phyloP scores from a whole-genome alignment of 768 basidiomycete genomes.

The Mycena latifolia region DNA sequence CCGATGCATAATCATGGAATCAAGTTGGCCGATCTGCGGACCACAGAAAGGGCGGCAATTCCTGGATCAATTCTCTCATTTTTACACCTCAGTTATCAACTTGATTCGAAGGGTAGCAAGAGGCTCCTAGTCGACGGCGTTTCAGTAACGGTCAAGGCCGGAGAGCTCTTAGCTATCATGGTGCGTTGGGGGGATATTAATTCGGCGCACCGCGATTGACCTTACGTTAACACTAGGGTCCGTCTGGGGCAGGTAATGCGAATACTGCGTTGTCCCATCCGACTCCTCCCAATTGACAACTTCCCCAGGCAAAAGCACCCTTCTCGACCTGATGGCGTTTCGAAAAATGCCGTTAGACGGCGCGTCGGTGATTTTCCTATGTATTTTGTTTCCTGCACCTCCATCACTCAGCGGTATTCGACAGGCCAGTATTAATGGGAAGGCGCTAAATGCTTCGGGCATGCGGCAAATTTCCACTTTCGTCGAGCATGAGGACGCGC shows the following conservation, averaged over 20 bases:
- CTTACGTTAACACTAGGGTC: slow-evolving; percentile 46
- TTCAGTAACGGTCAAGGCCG: slow-evolving; percentile 52
- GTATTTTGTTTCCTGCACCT: neutral
- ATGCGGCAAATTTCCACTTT: slow-evolving; percentile 61
- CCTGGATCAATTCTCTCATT: slow-evolving; percentile 35
- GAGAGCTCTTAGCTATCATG: slow-evolving; percentile 57
- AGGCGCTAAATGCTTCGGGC: slow-evolving; percentile 37
- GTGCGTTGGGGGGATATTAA: slow-evolving; percentile 37
- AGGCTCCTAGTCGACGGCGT: slow-evolving; percentile 55
- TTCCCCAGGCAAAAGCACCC: slow-evolving; percentile 55
- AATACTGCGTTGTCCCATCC: neutral
- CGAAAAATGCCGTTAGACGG: slow-evolving; percentile 48
- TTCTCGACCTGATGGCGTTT: slow-evolving; percentile 60
- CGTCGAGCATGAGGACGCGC: slow-evolving; percentile 73
- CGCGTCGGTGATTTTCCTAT: slow-evolving; percentile 42
- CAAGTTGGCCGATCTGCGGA: too few species aligned
- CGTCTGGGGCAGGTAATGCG: slow-evolving; percentile 54
- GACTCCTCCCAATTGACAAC: neutral
- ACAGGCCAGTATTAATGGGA: slow-evolving; percentile 50
- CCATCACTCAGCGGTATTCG: neutral
- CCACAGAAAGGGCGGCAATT: too few species aligned
- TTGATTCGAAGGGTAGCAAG: slow-evolving; percentile 39
- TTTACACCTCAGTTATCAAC: slow-evolving; percentile 48
- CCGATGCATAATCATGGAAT: too few species aligned
- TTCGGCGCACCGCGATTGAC: slow-evolving; percentile 6